Base-by-base conservation (phyloP, 305 asterid species). In the Fraxinus platypoda region DNA sequence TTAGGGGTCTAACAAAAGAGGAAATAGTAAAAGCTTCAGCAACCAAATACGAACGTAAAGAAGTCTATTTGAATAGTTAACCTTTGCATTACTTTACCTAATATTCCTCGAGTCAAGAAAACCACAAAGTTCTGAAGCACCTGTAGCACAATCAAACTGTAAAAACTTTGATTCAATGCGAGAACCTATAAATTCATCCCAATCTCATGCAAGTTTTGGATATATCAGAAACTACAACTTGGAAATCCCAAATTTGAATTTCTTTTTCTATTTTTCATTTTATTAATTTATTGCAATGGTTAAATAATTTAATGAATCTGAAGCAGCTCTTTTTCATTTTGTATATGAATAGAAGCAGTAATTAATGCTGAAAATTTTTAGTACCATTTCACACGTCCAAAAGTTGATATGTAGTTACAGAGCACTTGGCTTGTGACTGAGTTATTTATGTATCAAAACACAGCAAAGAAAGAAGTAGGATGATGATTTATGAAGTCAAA, bases 101-200 rank as follows among this genome's bases (percentile, higher is more conserved):
- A 95, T 90, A 74, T 88, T 94, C 85, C 82, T 92, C 3, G 97
- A 92, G 71, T 94, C 93, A n/a, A 95, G 97, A 91, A 88, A 95
- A 77, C 87, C 4, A 12, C 52, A 41, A 83, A 95, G 99, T 77
- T 95, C 94, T 8, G 90, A 78, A 62, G 98, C 98, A 86, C 99
- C 99, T 95, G 97, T 89, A 87, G 64, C 80, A 84, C 80, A 80
- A 82, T 23, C 1, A 17, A 84, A 81, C 76, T 83, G 75, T 77
- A 80, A 59, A 78, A 71, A 59, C 12, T 62, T 83, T 34, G 79
- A 72, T 66, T 25, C 62, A 76, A 75, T 31, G 23, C n/a, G 76
- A 71, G 19, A 70, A 79, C 26, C 75, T 30, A 34, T 1, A 75
- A 46, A 46, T 4, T 75, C 64, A 62, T 52, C 1, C 2, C n/a